phyloP scores from a whole-genome alignment of 148 eudicot species.

The Vaccinium vitisidaea region DNA sequence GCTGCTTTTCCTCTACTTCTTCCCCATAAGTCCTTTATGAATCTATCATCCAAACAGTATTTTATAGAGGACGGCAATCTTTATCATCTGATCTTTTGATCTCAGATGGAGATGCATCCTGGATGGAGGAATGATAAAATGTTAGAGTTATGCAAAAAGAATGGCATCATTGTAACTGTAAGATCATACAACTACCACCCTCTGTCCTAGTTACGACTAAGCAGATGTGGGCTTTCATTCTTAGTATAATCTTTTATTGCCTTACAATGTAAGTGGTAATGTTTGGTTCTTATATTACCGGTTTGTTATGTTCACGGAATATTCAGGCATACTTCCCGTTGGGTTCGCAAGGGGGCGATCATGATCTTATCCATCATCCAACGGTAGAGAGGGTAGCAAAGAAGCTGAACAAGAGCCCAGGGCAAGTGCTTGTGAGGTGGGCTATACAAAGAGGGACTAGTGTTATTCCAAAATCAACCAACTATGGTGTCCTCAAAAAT shows the following conservation, averaged over 20 bases:
- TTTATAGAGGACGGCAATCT: not conserved
- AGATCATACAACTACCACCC: not conserved
- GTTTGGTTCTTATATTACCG: too few relatives aligned
- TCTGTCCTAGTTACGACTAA: not conserved
- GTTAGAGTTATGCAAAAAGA: constrained; percentile 53
- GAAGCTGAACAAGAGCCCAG: constrained; percentile 58
- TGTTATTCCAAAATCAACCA: constrained; percentile 58
- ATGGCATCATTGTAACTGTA: constrained; percentile 54
- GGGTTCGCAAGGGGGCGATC: constrained; percentile 48
- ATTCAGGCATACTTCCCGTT: constrained; percentile 57
- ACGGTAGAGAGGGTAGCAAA: constrained; percentile 41
- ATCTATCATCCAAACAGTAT: not conserved
- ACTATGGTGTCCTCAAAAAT: too few relatives aligned
- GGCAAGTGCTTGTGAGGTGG: constrained; percentile 62
- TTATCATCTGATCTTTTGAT: not conserved
- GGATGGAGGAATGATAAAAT: constrained; percentile 71
- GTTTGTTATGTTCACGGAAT: not conserved
- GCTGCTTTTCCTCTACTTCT: too few relatives aligned
- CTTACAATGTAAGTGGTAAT: too few relatives aligned
- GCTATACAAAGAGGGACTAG: constrained; percentile 63
- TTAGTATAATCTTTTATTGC: too few relatives aligned
- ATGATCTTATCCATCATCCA: constrained; percentile 58
- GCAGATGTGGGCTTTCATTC: not conserved
- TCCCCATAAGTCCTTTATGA: not conserved
- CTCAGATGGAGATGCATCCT: constrained; percentile 73